Percentiles rank a stretch among this genome's conserved stretches.
Evolutionary conservation across 2,329 filamentous ascomycete species (phyloP).

Genomic region (Apiospora sp.): DNA sequence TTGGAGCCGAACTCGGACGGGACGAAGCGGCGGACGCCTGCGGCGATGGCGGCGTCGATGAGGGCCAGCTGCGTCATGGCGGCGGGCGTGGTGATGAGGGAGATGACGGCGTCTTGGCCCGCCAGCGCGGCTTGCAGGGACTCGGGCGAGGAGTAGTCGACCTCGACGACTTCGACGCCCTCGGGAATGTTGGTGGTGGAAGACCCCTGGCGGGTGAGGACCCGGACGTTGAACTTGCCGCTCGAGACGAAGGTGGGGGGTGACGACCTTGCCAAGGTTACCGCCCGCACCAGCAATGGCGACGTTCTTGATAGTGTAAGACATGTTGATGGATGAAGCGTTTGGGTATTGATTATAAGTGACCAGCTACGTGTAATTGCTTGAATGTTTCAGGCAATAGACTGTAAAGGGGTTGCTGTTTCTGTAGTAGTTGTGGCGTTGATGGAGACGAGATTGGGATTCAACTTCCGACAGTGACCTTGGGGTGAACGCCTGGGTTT

Average conservation of each 20-base stretch:
- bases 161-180: conserved; percentile 50
- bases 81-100: conserved; percentile 47
- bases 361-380: background rate
- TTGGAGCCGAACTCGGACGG: conserved; percentile 63
- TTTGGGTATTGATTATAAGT: no score
- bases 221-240: conserved; percentile 56
- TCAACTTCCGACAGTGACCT: background rate
- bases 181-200: conserved; percentile 45
- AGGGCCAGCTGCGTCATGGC: conserved; percentile 57
- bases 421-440: background rate
- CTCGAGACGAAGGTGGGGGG: conserved; percentile 45
- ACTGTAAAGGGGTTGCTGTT: background rate
- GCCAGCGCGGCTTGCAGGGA: conserved; percentile 59
- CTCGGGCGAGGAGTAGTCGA: conserved; percentile 53
- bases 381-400: no score
- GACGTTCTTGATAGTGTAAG: conserved; percentile 27
- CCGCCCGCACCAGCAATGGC: conserved; percentile 27
- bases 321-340: background rate
- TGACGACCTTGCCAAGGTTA: conserved; percentile 47
- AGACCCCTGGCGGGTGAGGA: conserved; percentile 57
- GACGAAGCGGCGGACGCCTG: conserved; percentile 68
- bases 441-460: background rate
- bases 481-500: background rate
- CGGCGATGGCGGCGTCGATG: conserved; percentile 65
- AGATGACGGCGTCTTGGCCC: conserved; percentile 64